A percentile compares a stretch with the other conserved stretches of the same genome.
These are phyloP conservation scores for Colletotrichum sp. DNA, from an alignment of 2,329 filamentous ascomycete species.

Conservation along the genomic window DNA sequence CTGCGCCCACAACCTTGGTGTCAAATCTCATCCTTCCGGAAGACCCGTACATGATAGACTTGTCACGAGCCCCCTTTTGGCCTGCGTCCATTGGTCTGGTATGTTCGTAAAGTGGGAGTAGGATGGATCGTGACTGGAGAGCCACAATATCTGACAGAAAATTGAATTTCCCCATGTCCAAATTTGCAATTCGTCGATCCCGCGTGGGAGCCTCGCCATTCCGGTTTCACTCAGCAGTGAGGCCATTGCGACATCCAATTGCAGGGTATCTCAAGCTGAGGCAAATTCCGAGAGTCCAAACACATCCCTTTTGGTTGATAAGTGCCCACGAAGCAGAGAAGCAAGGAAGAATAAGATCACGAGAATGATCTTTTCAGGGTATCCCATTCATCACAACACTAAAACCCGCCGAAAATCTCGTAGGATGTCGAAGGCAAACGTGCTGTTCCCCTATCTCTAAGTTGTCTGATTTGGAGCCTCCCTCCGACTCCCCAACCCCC, in stretches of 20 bases:
- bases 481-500: background rate
- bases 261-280: background rate
- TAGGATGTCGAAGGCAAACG: background rate
- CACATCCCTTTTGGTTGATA: background rate
- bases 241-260: background rate
- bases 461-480: background rate
- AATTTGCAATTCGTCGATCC: background rate
- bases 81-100: background rate
- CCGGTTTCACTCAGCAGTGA: background rate
- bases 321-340: background rate
- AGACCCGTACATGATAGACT: background rate
- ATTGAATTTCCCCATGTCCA: background rate
- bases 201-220: background rate
- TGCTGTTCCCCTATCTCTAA: background rate
- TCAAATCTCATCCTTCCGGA: background rate
- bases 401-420: background rate
- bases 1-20: background rate
- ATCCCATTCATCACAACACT: slow-evolving; percentile 14
- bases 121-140: background rate
- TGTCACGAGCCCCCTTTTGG: background rate
- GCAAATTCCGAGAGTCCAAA: background rate
- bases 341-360: background rate
- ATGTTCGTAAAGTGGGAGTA: background rate
- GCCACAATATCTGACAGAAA: background rate
- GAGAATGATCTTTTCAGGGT: slow-evolving; percentile 6